Base-by-base conservation (phyloP, 2,329 filamentous ascomycete genomes). In the Botrytis tulipae region DNA sequence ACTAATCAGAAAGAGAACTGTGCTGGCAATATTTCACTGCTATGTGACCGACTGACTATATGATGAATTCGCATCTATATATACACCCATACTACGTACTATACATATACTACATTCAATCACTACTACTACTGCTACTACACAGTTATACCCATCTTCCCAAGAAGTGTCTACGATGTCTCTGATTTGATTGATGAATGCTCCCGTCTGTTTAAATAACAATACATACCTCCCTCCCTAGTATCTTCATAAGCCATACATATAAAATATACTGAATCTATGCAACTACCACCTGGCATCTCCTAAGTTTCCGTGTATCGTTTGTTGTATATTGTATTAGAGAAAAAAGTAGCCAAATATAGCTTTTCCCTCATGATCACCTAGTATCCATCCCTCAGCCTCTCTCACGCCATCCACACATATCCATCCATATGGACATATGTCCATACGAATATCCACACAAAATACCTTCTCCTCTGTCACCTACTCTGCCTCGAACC, bases 401-500 rank as follows among this genome's bases (percentile, higher is more conserved):
- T 61, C 59, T 61, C 59, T 16, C 35, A 9, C 10, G n/a, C 35
- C 5, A 37, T 61, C 59, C 22, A 37, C 20, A 59, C 18, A 35
- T 59, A 59, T 20, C 29, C 14, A 20, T 35, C 35, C 35, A 35
- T 20, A 32, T 59, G 29, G 9, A 16, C 18, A 57, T 18, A 18
- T 22, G 29, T 59, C 29, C 54, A 59, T 12, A 61, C 25, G 32
- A 22, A 25, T 22, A 60, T 60, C 29, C 32, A 60, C 22, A 61
- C 37, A 3, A 6, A 25, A 35, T 18, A 18, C 60, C 25, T 29
- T 29, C 35, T 37, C 18, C 60, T 29, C 35, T 25, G 8, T 42
- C 37, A n/a, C 2, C 60, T 14, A 7, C 20, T 16, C 8, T 20
- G 4, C 37, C n/a, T 57, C 0, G n/a, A 29, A n/a, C 14, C 1